Conservation (phyloP, 495 filamentous ascomycete genomes). For the Penicillium antarcticum region DNA sequence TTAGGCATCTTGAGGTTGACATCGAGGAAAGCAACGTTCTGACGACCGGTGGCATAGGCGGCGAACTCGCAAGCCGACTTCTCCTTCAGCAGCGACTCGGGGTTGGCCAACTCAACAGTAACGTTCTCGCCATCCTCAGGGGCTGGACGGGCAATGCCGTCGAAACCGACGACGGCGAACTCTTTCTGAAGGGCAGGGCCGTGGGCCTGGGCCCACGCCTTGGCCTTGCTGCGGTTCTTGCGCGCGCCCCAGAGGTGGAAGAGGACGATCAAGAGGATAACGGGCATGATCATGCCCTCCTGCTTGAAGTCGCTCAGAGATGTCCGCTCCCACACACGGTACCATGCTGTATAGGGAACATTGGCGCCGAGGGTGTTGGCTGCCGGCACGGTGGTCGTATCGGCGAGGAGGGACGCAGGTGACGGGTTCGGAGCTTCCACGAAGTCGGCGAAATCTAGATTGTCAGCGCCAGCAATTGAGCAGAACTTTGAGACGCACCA, state of each 20-base stretch:
- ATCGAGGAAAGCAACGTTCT: constrained; percentile 90
- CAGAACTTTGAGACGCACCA: constrained; percentile 44
- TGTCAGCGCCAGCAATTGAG: constrained; percentile 10
- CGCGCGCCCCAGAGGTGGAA: constrained; percentile 81
- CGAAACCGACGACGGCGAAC: constrained; percentile 86
- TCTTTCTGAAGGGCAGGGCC: constrained; percentile 68
- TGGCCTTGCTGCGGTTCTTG: constrained; percentile 76
- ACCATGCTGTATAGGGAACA: constrained; percentile 86
- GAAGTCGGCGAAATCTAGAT: constrained; percentile 75
- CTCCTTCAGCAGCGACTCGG: constrained; percentile 72
- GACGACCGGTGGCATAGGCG: constrained; percentile 88
- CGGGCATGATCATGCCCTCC: constrained; percentile 76
- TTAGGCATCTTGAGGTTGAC: constrained; percentile 78
- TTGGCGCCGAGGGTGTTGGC: constrained; percentile 46
- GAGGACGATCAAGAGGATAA: constrained; percentile 68
- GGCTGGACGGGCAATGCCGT: constrained; percentile 35
- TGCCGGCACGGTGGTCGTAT: constrained; percentile 39
- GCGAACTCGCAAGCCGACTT: constrained; percentile 78
- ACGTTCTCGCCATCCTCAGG: constrained; percentile 42
- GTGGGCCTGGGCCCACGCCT: constrained; percentile 75
- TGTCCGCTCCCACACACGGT: constrained; percentile 89
- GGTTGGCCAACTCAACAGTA: constrained; percentile 40
- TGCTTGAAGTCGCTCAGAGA: constrained; percentile 76
- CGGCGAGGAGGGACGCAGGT: constrained; percentile 48
- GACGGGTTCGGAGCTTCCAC: constrained; percentile 63